These are phyloP conservation scores for Lipomyces anomalus DNA, from an alignment of 805 yeast species.

Conservation along the genomic window DNA sequence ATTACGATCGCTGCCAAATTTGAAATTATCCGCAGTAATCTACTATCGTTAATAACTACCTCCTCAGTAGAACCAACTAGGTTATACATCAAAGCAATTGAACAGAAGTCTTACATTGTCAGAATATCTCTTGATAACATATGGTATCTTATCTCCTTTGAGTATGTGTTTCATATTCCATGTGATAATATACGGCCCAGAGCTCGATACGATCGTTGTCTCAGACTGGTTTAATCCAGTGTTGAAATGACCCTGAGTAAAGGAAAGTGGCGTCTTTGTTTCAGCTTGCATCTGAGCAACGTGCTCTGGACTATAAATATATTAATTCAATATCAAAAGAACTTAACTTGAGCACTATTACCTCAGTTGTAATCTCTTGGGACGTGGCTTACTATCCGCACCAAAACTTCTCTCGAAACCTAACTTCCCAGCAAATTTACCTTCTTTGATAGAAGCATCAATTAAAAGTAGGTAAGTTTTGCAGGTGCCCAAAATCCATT, in stretches of 20 bases:
- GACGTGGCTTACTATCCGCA: slow-evolving; percentile 59
- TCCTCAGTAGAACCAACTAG: background rate
- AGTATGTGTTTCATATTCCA: slow-evolving; percentile 68
- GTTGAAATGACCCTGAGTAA: slow-evolving; percentile 74
- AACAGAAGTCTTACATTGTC: slow-evolving; percentile 35
- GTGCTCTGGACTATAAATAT: slow-evolving; percentile 73
- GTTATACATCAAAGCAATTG: background rate
- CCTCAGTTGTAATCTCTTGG: slow-evolving; percentile 59
- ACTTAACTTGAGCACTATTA: background rate
- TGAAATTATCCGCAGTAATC: slow-evolving; percentile 70
- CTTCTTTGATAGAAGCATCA: slow-evolving; percentile 58
- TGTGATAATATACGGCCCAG: slow-evolving; percentile 75
- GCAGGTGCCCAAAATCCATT: slow-evolving; percentile 78
- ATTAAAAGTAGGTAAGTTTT: slow-evolving; percentile 62
- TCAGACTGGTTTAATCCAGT: slow-evolving; percentile 60
- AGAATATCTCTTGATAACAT: slow-evolving; percentile 57
- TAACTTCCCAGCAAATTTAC: slow-evolving; percentile 50
- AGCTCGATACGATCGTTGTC: slow-evolving; percentile 65
- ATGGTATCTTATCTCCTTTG: slow-evolving; percentile 49
- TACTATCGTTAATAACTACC: slow-evolving; percentile 1
- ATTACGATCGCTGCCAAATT: slow-evolving; percentile 62
- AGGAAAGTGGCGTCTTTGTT: slow-evolving; percentile 46
- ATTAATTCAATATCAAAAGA: background rate
- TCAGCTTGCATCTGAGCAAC: slow-evolving; percentile 53
- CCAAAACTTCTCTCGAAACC: slow-evolving; percentile 66